Base-by-base conservation (phyloP, 768 basidiomycete species). In the Mycena alexandri region DNA sequence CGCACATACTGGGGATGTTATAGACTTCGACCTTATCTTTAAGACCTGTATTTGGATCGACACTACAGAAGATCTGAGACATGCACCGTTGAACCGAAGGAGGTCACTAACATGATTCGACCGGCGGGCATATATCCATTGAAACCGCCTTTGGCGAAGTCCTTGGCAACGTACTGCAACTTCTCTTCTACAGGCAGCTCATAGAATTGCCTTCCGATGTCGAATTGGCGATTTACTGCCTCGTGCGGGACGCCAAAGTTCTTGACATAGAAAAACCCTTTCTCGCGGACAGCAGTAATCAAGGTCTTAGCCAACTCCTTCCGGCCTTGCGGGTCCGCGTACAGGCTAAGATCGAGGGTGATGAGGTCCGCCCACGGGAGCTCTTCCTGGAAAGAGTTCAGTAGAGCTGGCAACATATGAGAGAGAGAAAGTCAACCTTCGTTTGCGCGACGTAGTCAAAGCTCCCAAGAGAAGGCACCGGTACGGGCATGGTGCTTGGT, bases 191-290 rank as follows among this genome's bases (percentile, higher is more conserved):
- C 74, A 1, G 86, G 84, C 0, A 85, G 72, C 34, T 87, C 84
- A 68, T 86, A 86, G 73, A 86, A 83, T 51, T 77, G 72, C 50
- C 80, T 79, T 0, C 85, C 85, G 38, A 87, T 71, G 0, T 80
- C 77, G 71, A 86, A 85, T 71, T 87, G 85, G 36, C 81, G 71
- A 70, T 86, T 79, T n/a, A 87, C 84, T 16, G 75, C 74, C 59
- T 83, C 83, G 71, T 86, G 82, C 12, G 80, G 74, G 68, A 87
- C 83, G 67, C 82, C 83, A 71, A 83, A 86, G 73, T 82, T 82
- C 77, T 82, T 83, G 42, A 86, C 83, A 72, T 85, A 86, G 80
- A 85, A 85, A 77, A 85, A 85, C 14, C 84, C 84, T 65, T 85
- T 81, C 69, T 81, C 80, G 34, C 82, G 80, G 33, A 86, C 78